Conservation (phyloP, 192 early-diverging fungal species). For the Powellomyces hirtus region DNA sequence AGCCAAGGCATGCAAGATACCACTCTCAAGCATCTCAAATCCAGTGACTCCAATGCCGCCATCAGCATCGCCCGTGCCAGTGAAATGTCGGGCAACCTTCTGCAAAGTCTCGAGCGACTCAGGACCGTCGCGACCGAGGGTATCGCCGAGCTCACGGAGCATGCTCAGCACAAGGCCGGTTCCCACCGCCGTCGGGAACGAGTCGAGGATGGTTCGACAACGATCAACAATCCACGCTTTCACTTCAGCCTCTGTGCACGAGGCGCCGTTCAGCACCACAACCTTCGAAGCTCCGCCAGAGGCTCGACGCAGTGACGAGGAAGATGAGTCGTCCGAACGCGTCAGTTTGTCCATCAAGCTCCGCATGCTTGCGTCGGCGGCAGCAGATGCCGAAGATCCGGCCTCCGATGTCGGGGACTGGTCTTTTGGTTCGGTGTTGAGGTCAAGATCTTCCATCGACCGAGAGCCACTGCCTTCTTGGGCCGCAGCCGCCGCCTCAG, state of each 20-base stretch:
- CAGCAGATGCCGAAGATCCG: too few species aligned
- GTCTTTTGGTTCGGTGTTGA: not conserved
- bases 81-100: conserved; percentile 30
- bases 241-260: conserved; percentile 24
- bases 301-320: not conserved
- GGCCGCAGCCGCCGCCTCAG: not conserved
- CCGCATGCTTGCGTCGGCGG: conserved; percentile 17
- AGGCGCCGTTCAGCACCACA: conserved; percentile 31
- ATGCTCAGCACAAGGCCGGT: conserved; percentile 1
- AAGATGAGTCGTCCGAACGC: not conserved
- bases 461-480: not conserved
- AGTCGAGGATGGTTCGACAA: not conserved
- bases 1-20: conserved; percentile 63
- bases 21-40: conserved; percentile 77
- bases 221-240: conserved; percentile 25
- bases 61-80: conserved; percentile 15
- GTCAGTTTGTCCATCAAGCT: conserved; percentile 32
- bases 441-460: not conserved
- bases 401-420: not conserved
- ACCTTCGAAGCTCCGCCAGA: conserved; percentile 9
- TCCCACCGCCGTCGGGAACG: not conserved
- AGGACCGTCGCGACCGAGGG: not conserved
- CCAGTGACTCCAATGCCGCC: conserved; percentile 55
- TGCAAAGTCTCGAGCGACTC: not conserved
- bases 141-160: conserved; percentile 18